phyloP scores from a whole-genome alignment of 306 rosid genomes.

The Ammopiptanthus mongolicus region DNA sequence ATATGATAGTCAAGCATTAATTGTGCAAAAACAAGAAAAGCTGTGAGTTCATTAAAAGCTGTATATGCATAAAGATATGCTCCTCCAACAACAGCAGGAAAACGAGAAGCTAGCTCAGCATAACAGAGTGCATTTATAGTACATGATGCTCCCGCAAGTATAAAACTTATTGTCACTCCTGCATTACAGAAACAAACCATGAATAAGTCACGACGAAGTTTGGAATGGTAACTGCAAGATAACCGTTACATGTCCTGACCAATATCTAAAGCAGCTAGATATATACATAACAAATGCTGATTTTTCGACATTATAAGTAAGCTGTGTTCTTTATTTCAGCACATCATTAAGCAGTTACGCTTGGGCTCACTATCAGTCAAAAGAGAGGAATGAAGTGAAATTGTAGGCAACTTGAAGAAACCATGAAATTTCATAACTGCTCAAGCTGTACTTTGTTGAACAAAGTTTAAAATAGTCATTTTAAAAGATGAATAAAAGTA shows the following conservation, averaged over 20 bases:
- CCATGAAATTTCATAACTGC: background rate
- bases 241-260: background rate
- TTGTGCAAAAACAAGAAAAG: constrained; percentile 91
- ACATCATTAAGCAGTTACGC: background rate
- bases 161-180: constrained; percentile 89
- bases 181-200: constrained; percentile 33
- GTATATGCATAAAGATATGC: constrained; percentile 88
- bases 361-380: background rate
- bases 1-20: constrained; percentile 95
- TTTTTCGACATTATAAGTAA: background rate
- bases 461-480: background rate
- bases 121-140: constrained; percentile 92
- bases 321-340: background rate
- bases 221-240: background rate
- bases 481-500: background rate
- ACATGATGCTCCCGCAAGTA: constrained; percentile 82
- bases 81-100: constrained; percentile 96
- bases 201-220: constrained; percentile 1
- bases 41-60: constrained; percentile 90
- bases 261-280: background rate
- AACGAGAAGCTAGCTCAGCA: constrained; percentile 83
- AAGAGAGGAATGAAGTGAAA: background rate
- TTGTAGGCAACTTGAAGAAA: background rate
- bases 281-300: background rate
- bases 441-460: background rate